Conservation (phyloP, 768 basidiomycete species). For the Boletellus ananiceps region DNA sequence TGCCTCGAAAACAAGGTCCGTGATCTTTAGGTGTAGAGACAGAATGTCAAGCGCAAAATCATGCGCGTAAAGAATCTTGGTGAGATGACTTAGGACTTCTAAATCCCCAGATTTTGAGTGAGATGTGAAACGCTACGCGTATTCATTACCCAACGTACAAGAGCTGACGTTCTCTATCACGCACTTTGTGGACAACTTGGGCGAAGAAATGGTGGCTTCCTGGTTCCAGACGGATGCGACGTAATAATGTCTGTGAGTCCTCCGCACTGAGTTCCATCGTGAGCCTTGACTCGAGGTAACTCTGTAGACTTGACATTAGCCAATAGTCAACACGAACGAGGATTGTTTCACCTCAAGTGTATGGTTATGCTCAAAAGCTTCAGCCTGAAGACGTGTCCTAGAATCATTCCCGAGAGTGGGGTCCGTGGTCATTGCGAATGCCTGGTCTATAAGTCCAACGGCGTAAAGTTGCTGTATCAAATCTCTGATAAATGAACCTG, state of each 20-base stretch:
- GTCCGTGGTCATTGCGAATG: constrained; percentile 49
- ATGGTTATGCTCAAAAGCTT: constrained; percentile 56
- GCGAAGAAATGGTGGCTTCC: constrained; percentile 57
- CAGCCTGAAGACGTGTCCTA: constrained; percentile 46
- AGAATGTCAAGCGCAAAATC: constrained; percentile 63
- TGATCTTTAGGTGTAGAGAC: constrained; percentile 61
- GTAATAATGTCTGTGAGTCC: constrained; percentile 33
- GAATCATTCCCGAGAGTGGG: constrained; percentile 46
- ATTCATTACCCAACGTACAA: not conserved
- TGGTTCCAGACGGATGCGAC: constrained; percentile 50
- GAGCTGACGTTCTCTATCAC: constrained; percentile 7
- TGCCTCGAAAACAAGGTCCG: constrained; percentile 59
- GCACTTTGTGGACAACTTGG: constrained; percentile 52
- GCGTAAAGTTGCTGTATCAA: constrained; percentile 49
- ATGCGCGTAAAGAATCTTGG: constrained; percentile 56
- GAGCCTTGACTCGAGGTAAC: constrained; percentile 55
- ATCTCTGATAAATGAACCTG: constrained; percentile 24
- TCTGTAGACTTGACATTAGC: constrained; percentile 12
- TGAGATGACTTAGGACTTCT: constrained; percentile 67
- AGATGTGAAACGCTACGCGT: constrained; percentile 52
- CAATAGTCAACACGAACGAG: not conserved
- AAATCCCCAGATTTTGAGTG: constrained; percentile 53
- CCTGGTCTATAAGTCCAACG: constrained; percentile 50
- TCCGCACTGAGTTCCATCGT: constrained; percentile 43
- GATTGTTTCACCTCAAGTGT: constrained; percentile 49